phyloP scores from a whole-genome alignment of 768 basidiomycete genomes.

The Kwoniella sp. region DNA sequence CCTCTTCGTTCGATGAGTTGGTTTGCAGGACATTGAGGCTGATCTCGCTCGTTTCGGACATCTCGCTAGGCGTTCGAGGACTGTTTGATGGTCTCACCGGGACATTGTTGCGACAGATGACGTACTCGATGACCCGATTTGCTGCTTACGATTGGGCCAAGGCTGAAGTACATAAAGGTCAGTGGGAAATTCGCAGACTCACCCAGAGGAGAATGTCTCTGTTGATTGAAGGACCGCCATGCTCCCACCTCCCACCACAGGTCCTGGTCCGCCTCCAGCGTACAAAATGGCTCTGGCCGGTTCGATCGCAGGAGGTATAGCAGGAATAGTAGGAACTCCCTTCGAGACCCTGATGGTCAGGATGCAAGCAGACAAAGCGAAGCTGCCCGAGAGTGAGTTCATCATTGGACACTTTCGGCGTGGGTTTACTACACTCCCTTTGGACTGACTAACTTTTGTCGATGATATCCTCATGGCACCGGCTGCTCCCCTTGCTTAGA shows the following conservation, averaged over 20 bases:
- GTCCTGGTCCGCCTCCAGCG: constrained; percentile 62
- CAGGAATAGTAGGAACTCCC: constrained; percentile 85
- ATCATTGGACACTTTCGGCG: too few species aligned
- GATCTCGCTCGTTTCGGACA: background rate
- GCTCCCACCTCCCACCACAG: constrained; percentile 15
- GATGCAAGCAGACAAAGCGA: constrained; percentile 87
- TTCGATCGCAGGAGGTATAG: constrained; percentile 84
- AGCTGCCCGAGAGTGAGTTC: constrained; percentile 66
- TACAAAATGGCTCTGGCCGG: constrained; percentile 82
- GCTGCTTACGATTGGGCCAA: constrained; percentile 92
- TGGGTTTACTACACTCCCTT: too few species aligned
- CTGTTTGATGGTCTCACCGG: constrained; percentile 84
- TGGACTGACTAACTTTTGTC: background rate
- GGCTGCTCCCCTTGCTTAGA: constrained; percentile 56
- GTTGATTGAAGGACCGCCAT: too few species aligned
- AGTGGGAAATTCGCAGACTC: constrained; percentile 35
- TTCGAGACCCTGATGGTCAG: constrained; percentile 65
- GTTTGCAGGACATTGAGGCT: background rate
- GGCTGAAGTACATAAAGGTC: constrained; percentile 71
- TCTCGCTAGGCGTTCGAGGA: constrained; percentile 60
- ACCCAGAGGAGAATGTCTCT: too few species aligned
- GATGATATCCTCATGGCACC: background rate
- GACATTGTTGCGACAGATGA: constrained; percentile 90
- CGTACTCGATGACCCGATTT: constrained; percentile 87
- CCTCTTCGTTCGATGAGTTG: too few species aligned